Base-by-base conservation (phyloP, 768 basidiomycete species). In the Candolleomyces eurysporus region DNA sequence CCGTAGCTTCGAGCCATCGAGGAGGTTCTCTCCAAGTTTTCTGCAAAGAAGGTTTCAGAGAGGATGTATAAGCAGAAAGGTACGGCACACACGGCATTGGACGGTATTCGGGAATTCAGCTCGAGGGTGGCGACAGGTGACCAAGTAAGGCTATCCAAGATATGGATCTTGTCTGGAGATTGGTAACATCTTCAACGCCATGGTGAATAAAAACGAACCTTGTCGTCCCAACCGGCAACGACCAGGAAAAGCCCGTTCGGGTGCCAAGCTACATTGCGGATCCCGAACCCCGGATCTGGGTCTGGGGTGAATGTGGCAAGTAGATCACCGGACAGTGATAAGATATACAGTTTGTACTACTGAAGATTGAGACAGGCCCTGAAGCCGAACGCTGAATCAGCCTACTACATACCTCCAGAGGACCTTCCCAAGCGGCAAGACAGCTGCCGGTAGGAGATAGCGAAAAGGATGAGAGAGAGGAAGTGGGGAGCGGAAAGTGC, bases 161-260 rank as follows among this genome's bases (percentile, higher is more conserved):
- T 81, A 63, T 92, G 79, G 31, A 94, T 78, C 93, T 94, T 40
- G 48, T n/a, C 21, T 39, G 31, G 45, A 60, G 56, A 52, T 60
- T 22, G 63, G 52, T 54, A 64, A 52, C 46, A 45, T 19, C 50
- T 32, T 26, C 52, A 8, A 13, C 50, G 4, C 42, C 30, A 4
- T 16, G 42, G 58, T 36, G 36, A 51, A 57, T 26, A 58, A 50
- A 49, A 40, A 65, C 76, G 46, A 58, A 90, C 93, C 75, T 90
- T 92, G 67, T 95, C 93, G 73, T 96, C 94, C 86, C 90, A 95
- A 11, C 95, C 95, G 13, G 86, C 88, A 0, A 95, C 79, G 2
- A 88, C 90, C 9, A 97, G 76, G 70, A 91, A 95, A 68, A 84
- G 78, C 5, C 94, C 92, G 59, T 79, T 89, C 4, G 94, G 95